A percentile compares a stretch with the other conserved stretches of the same genome.
Evolutionary conservation across 2,329 filamentous ascomycete genomes (phyloP).

Genomic region (Esteya vermicola): DNA sequence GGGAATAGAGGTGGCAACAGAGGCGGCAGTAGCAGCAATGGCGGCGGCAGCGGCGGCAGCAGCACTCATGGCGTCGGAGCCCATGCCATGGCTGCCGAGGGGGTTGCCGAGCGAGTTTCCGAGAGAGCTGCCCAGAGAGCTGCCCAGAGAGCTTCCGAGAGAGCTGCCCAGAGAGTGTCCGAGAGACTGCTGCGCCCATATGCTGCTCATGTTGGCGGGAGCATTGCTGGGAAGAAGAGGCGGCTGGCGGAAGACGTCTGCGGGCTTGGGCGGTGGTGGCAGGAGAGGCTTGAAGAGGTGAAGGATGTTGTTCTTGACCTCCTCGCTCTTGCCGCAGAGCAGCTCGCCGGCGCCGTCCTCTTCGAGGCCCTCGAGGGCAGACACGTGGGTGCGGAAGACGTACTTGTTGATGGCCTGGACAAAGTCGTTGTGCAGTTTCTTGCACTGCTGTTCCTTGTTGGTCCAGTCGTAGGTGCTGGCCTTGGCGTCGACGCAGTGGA

Average conservation of each 20-base stretch:
- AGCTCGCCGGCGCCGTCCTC: slow-evolving; percentile 93
- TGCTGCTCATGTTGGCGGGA: slow-evolving; percentile 52
- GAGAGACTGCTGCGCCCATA: slow-evolving; percentile 56
- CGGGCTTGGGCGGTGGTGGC: slow-evolving; percentile 71
- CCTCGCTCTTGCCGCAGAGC: slow-evolving; percentile 78
- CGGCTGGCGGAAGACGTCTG: slow-evolving; percentile 78
- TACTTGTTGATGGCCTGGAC: slow-evolving; percentile 95
- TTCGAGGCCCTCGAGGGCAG: slow-evolving; percentile 86
- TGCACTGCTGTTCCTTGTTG: slow-evolving; percentile 90
- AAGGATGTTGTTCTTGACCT: slow-evolving; percentile 80
- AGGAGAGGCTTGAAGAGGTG: slow-evolving; percentile 77
- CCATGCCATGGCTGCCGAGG: too few species aligned
- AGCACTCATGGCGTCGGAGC: slow-evolving; percentile 2
- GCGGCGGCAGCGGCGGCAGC: slow-evolving; percentile 7
- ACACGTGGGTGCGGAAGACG: slow-evolving; percentile 79
- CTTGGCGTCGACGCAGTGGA: slow-evolving; percentile 82
- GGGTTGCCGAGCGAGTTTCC: too few species aligned
- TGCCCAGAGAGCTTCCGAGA: too few species aligned
- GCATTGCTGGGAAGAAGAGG: slow-evolving; percentile 69
- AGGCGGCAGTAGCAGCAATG: slow-evolving; percentile 7
- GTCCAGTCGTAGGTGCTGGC: slow-evolving; percentile 89
- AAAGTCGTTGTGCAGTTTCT: slow-evolving; percentile 95
- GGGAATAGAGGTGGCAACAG: slow-evolving; percentile 25
- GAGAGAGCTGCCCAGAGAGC: too few species aligned
- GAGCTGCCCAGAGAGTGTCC: slow-evolving; percentile 30